Evolutionary conservation across 768 basidiomycete genomes (phyloP).

Genomic region (Mycena belliarum): DNA sequence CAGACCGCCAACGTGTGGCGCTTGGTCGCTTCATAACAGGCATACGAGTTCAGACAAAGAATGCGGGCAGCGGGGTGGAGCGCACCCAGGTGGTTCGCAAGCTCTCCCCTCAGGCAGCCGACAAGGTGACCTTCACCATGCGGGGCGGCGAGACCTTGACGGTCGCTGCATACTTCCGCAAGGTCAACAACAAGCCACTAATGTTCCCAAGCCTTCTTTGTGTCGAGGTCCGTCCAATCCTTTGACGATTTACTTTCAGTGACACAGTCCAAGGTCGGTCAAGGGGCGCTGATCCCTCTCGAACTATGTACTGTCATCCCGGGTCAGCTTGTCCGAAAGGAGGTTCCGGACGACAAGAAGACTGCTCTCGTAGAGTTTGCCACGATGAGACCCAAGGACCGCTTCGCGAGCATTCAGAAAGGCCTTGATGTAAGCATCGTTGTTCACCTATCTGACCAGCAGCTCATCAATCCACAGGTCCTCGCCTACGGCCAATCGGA

Average conservation of each 20-base stretch:
- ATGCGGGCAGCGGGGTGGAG: conserved; percentile 33
- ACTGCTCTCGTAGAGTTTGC: conserved; percentile 67
- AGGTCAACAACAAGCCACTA: neutral
- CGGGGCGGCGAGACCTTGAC: conserved; percentile 56
- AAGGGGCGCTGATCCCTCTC: conserved; percentile 63
- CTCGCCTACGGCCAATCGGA: conserved; percentile 44
- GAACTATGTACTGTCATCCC: conserved; percentile 63
- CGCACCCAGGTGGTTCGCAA: conserved; percentile 61
- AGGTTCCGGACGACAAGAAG: conserved; percentile 68
- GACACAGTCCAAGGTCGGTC: conserved; percentile 46
- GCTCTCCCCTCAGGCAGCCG: conserved; percentile 55
- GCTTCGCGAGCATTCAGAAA: conserved; percentile 53
- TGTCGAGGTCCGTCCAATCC: conserved; percentile 37
- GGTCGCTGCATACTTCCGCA: conserved; percentile 44
- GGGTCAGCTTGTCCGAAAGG: conserved; percentile 75
- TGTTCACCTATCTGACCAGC: neutral
- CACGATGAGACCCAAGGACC: conserved; percentile 61
- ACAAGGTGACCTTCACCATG: conserved; percentile 53
- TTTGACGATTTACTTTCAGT: neutral
- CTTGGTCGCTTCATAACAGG: conserved; percentile 59
- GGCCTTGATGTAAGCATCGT: conserved; percentile 49
- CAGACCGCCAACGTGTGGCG: conserved; percentile 55
- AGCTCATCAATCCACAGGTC: conserved; percentile 27
- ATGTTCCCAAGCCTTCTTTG: conserved; percentile 7
- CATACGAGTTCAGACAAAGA: conserved; percentile 47